Base-by-base conservation (phyloP, 441 rosid species). In the Eutrema salsugineum region DNA sequence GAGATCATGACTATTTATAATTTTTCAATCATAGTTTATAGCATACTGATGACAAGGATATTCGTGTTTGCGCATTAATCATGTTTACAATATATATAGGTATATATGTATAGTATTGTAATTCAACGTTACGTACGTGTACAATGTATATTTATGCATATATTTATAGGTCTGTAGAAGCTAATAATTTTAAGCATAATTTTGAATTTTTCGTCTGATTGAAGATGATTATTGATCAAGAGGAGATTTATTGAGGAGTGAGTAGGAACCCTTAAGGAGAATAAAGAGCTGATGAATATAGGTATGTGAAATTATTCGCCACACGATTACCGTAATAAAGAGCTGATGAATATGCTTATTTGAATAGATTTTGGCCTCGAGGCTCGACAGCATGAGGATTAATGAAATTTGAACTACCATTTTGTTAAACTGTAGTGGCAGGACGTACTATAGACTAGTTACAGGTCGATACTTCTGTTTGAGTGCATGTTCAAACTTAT, bases 11-110 rank as follows among this genome's bases (percentile, higher is more conserved):
- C 53, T 73, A 20, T 9, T 10, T 72, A 11, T 43, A 15, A 0
- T 12, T 6, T 27, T 20, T 54, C 27, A 22, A 20, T 62, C 38
- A 20, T 43, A 8, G n/a, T 27, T 36, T 44, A 72, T 46, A 35
- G 43, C 58, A 72, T 27, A 35, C 35, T 27, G 59, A 49, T 66
- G 59, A 49, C 59, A 49, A 32, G 68, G 50, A 67, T 73, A 74
- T 66, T 66, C 72, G 48, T 59, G 14, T 55, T 46, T 46, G 16
- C 57, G 24, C 11, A 44, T 46, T 55, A 54, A 22, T n/a, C n/a
- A n/a, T n/a, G 1, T 30, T 71, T n/a, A 14, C 44, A 33, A 67
- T 28, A 48, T 14, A 56, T 10, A 32, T 32, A 32, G n/a, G n/a
- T 17, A 39, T 38, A 59, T 10, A 36, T 36, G 12, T 36, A 30